phyloP scores from a whole-genome alignment of 75 land plant genomes.

The Sequoia sempervirens region DNA sequence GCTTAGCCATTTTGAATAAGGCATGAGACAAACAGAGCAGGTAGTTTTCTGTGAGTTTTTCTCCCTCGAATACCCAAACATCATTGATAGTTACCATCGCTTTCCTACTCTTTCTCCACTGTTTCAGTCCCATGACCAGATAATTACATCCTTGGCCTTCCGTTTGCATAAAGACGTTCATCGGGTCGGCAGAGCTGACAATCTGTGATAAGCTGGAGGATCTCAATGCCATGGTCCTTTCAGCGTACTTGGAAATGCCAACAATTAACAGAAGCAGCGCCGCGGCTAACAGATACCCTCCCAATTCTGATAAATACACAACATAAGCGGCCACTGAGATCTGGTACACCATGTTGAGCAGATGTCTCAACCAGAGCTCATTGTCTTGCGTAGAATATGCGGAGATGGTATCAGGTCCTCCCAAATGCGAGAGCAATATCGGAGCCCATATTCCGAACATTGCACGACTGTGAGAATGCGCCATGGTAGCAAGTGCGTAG shows the following conservation, averaged over 20 bases:
- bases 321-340: neutral
- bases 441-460: constrained; percentile 20
- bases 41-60: too few relatives aligned
- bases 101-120: too few relatives aligned
- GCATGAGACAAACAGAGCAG: too few relatives aligned
- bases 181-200: neutral
- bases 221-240: too few relatives aligned
- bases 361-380: constrained; percentile 26
- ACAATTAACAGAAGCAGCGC: too few relatives aligned
- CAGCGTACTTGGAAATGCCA: too few relatives aligned
- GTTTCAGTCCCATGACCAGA: too few relatives aligned
- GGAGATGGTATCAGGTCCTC: constrained; percentile 28
- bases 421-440: constrained; percentile 19
- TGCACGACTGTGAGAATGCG: too few relatives aligned
- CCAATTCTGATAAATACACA: neutral
- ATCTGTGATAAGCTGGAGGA: neutral
- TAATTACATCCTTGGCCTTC: neutral
- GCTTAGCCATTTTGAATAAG: too few relatives aligned
- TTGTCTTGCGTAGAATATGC: constrained; percentile 23
- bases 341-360: constrained; percentile 15
- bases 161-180: neutral
- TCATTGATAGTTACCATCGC: too few relatives aligned
- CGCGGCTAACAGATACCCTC: neutral
- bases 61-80: too few relatives aligned
- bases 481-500: too few relatives aligned